Percentiles rank a stretch among this genome's conserved stretches.
Conservation (phyloP, 73 alveolate genomes). For the Blepharisma japonicum region DNA sequence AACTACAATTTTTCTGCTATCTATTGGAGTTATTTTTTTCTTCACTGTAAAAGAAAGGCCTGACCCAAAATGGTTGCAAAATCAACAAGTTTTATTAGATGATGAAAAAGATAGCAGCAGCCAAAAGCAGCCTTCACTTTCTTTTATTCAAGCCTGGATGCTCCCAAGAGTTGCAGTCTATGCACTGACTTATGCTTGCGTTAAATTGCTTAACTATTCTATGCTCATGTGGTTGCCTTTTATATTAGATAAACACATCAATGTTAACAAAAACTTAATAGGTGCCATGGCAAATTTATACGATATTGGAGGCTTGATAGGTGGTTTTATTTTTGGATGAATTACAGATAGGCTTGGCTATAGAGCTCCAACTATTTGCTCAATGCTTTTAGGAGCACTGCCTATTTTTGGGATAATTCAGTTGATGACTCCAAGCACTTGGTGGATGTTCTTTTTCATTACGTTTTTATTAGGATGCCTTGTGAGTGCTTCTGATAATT, state of each 20-base stretch:
- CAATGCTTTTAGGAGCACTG: conserved; percentile 25
- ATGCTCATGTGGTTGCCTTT: conserved; percentile 55
- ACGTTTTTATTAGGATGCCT: conserved; percentile 25
- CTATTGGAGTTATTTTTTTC: neutral
- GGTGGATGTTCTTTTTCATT: conserved; percentile 21
- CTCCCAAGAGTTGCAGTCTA: conserved; percentile 55
- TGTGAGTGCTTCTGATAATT: conserved; percentile 28
- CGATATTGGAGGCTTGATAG: conserved; percentile 46
- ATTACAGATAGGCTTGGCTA: neutral
- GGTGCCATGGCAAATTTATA: conserved; percentile 33
- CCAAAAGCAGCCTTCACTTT: conserved; percentile 1
- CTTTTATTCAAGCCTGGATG: conserved; percentile 51
- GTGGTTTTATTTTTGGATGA: conserved; percentile 28
- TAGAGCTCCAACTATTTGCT: neutral
- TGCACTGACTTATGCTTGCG: conserved; percentile 40
- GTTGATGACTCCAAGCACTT: neutral
- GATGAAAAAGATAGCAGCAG: neutral
- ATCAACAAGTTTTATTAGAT: neutral
- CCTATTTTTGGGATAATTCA: conserved; percentile 1
- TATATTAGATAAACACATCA: conserved; percentile 27
- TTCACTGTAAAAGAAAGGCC: conserved; percentile 2
- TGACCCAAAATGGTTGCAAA: no score
- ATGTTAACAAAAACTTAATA: neutral
- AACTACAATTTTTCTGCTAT: neutral
- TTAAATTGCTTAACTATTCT: conserved; percentile 39